phyloP scores from a whole-genome alignment of 2,329 filamentous ascomycete genomes.

The Macrophomina phaseolina region DNA sequence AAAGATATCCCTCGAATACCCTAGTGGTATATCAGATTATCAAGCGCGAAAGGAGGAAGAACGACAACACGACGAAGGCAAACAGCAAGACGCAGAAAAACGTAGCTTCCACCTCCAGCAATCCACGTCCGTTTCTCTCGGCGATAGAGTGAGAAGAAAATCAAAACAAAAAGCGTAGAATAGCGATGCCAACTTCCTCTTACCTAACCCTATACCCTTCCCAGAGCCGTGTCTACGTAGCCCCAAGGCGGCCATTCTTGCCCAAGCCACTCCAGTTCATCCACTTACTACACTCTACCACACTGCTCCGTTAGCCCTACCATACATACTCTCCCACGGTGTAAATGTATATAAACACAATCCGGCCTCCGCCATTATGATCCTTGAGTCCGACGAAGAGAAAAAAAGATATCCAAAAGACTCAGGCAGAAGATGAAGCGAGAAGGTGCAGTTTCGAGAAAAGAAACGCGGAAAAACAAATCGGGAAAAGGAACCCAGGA shows the following conservation, averaged over 20 bases:
- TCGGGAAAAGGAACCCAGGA: constrained; percentile 1
- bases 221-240: neutral
- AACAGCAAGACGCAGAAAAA: constrained; percentile 3
- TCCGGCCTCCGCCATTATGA: constrained; percentile 12
- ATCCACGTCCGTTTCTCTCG: neutral
- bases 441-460: neutral
- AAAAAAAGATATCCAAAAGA: constrained; percentile 1
- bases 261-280: neutral
- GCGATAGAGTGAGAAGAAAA: neutral
- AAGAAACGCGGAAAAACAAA: neutral
- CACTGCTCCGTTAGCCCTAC: neutral
- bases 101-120: neutral
- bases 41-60: neutral
- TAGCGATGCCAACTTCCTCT: neutral
- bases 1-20: constrained; percentile 1
- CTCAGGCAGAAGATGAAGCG: neutral
- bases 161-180: neutral
- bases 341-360: constrained; percentile 11
- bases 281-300: neutral
- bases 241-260: neutral
- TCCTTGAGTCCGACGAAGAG: constrained; percentile 18
- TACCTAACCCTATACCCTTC: neutral
- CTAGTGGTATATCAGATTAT: constrained; percentile 20
- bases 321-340: neutral
- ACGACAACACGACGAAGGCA: neutral